Evolutionary conservation across 805 yeast genomes (phyloP).

Genomic region (Kodamaea jinghongensis): DNA sequence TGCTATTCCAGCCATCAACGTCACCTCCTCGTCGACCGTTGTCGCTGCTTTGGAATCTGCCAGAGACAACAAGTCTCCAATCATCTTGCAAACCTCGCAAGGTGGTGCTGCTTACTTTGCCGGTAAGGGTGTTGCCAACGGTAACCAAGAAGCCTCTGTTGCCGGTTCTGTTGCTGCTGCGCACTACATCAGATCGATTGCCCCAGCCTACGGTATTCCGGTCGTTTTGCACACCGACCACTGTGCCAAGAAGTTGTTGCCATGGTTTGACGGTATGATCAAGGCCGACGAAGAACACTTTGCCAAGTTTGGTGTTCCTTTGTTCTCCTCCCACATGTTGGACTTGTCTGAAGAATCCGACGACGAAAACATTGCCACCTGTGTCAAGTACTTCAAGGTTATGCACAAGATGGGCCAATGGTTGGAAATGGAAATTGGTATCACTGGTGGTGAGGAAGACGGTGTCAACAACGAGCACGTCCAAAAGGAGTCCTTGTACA

Average conservation of each 20-base stretch:
- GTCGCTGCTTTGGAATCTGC: conserved; percentile 50
- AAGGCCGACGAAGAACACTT: conserved; percentile 93
- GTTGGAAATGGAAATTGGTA: conserved; percentile 99
- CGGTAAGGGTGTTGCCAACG: conserved; percentile 97
- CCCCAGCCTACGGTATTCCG: conserved; percentile 95
- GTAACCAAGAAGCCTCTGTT: conserved; percentile 90
- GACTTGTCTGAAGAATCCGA: conserved; percentile 96
- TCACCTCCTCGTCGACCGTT: conserved; percentile 95
- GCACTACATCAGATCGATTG: conserved; percentile 93
- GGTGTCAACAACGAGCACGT: conserved; percentile 99
- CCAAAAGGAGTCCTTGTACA: conserved; percentile 82
- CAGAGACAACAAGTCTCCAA: conserved; percentile 69
- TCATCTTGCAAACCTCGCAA: conserved; percentile 93
- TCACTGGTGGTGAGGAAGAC: conserved; percentile 99
- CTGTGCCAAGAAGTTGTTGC: conserved; percentile 96
- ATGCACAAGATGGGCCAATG: conserved; percentile 93
- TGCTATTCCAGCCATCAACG: conserved; percentile 98
- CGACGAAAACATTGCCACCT: conserved; percentile 90
- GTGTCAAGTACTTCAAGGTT: conserved; percentile 93
- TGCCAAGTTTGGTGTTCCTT: conserved; percentile 84
- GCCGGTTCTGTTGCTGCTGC: conserved; percentile 97
- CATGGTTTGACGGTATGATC: conserved; percentile 98
- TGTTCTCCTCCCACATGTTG: conserved; percentile 98
- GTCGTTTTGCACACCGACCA: conserved; percentile 97
- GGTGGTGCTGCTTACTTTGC: conserved; percentile 99